Base-by-base conservation (phyloP, 371 early-diverging fungal species). In the Mortierella sp. region DNA sequence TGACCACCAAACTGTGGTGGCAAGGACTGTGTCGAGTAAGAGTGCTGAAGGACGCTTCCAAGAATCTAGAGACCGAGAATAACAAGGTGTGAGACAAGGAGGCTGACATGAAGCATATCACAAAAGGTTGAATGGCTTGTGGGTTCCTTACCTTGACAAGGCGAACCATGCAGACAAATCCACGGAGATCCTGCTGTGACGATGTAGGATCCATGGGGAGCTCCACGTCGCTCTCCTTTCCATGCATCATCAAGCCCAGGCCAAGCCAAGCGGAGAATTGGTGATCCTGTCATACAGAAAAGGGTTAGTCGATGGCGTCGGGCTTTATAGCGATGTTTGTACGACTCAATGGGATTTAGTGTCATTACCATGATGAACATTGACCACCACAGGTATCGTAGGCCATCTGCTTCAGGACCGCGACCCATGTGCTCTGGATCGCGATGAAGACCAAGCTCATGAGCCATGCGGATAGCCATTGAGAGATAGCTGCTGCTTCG, bases 401-500 rank as follows among this genome's bases (percentile, higher is more conserved):
- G 34, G 10, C 34, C 64, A 57, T 73, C 79, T 2, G 68, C 79
- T 27, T 63, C 65, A 1, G 65, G 65, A 19, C 73, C 65, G 17
- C 2, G 74, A 29, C 54, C 70, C 76, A 54, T 28, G 17, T 49
- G 71, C 63, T 72, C 83, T 31, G 82, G 79, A 57, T 81, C 83
- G 41, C 74, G 81, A 51, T 81, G 84, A 52, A 90, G 70, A 14
- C 89, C 89, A 3, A 95, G 72, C 59, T 92, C 93, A 55, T 88
- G 83, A 17, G 91, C 88, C 91, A 93, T 93, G n/a, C 88, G 82
- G 16, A 90, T 86, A 22, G 94, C 95, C 86, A 88, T 84, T n/a
- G 88, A 88, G 25, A 86, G 84, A 53, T 89, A 88, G 63, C 87
- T 82, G 84, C 90, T 89, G 61, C 88, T 87, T 1, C 85, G 78